Conservation (phyloP, 768 basidiomycete genomes). For the Sarcomyxa edulis region DNA sequence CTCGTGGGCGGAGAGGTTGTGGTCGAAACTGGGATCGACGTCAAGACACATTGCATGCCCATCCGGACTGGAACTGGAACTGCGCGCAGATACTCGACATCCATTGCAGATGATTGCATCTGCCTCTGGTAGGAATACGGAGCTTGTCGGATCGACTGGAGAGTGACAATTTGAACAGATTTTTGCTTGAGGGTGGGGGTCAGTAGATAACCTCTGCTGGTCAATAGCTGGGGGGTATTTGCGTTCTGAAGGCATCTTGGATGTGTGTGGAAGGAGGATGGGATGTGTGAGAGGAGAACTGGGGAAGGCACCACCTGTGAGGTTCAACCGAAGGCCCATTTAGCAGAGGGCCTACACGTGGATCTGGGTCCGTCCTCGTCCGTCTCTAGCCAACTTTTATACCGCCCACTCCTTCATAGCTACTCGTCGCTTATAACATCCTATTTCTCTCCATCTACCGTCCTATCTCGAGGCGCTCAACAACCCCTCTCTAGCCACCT, state of each 20-base stretch:
- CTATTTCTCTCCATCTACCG: too few species aligned
- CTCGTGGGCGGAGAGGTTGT: slow-evolving; percentile 19
- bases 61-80: slow-evolving; percentile 11
- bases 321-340: too few species aligned
- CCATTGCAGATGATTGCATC: slow-evolving; percentile 40
- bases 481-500: too few species aligned
- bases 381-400: too few species aligned
- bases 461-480: too few species aligned
- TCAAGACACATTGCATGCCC: slow-evolving; percentile 17
- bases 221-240: slow-evolving; percentile 20
- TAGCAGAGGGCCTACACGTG: too few species aligned
- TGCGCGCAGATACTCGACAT: slow-evolving; percentile 36
- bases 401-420: too few species aligned
- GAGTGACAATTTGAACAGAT: slow-evolving; percentile 40
- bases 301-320: slow-evolving; percentile 8
- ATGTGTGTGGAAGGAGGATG: slow-evolving; percentile 15
- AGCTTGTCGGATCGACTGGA: slow-evolving; percentile 26
- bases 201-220: slow-evolving; percentile 16
- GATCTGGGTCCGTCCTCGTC: too few species aligned
- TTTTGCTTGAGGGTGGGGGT: slow-evolving; percentile 30
- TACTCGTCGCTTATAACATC: too few species aligned
- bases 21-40: slow-evolving; percentile 12
- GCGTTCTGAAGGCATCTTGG: slow-evolving; percentile 50
- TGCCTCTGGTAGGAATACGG: slow-evolving; percentile 17
- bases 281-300: slow-evolving; percentile 12